phyloP scores from a whole-genome alignment of 176 grass and related monocot genomes.

The Themeda triandra region DNA sequence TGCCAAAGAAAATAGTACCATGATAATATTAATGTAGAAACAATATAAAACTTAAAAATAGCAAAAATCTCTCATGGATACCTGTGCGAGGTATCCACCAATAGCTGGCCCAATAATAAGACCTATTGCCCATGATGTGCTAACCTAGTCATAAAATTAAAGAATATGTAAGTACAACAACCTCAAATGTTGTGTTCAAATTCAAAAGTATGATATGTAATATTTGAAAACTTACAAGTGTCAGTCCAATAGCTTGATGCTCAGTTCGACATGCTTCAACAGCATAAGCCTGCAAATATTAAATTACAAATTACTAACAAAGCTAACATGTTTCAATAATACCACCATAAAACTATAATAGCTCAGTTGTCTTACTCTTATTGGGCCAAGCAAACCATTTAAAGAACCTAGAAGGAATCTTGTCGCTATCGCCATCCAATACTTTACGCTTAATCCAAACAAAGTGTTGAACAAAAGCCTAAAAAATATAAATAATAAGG shows the following conservation, averaged over 20 bases:
- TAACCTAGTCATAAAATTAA: not conserved
- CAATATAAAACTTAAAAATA: not conserved
- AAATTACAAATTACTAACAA: not conserved
- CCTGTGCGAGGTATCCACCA: too few relatives aligned
- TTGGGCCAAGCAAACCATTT: slow-evolving; percentile 54
- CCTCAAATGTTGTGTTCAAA: not conserved
- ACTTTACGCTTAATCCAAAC: slow-evolving; percentile 55
- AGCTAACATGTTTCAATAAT: too few relatives aligned
- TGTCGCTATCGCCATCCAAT: slow-evolving; percentile 62
- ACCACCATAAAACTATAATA: too few relatives aligned
- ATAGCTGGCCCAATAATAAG: too few relatives aligned
- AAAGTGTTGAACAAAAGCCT: slow-evolving; percentile 36
- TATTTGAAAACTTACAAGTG: too few relatives aligned
- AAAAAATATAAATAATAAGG: not conserved
- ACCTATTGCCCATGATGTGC: too few relatives aligned
- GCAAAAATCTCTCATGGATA: not conserved
- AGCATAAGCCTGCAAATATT: too few relatives aligned
- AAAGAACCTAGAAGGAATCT: slow-evolving; percentile 50
- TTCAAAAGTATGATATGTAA: not conserved
- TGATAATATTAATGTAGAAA: not conserved
- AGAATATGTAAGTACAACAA: not conserved
- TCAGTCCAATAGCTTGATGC: too few relatives aligned
- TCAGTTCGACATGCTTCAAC: too few relatives aligned
- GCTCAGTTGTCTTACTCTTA: slow-evolving; percentile 30
- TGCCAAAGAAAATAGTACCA: not conserved